Percentiles rank a stretch among this genome's conserved stretches.
phyloP scores from a whole-genome alignment of 108 stramenopile genomes.

The Pseudonitzschia delicatissima region DNA sequence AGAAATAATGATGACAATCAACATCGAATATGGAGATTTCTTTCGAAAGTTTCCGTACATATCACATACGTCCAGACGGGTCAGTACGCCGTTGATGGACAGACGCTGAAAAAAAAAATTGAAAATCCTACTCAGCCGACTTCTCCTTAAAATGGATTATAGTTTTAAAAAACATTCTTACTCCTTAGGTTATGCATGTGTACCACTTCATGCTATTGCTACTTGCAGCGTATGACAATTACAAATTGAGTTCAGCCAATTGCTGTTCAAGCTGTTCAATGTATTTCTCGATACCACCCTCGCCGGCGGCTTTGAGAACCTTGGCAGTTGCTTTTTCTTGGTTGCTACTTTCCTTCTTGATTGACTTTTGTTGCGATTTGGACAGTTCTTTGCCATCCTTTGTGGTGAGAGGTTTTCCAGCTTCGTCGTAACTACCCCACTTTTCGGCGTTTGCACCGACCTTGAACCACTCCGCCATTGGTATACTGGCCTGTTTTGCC shows the following conservation, averaged over 20 bases:
- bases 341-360: constrained; percentile 32
- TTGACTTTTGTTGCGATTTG: constrained; percentile 40
- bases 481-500: constrained; percentile 20
- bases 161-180: too few relatives aligned
- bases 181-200: too few relatives aligned
- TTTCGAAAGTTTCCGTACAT: background rate
- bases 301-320: constrained; percentile 34
- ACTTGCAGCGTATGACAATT: too few relatives aligned
- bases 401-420: constrained; percentile 34
- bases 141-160: too few relatives aligned
- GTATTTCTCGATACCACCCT: constrained; percentile 46
- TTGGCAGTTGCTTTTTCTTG: constrained; percentile 35
- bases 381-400: constrained; percentile 30
- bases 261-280: constrained; percentile 41
- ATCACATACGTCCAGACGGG: too few relatives aligned
- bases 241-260: constrained; percentile 26
- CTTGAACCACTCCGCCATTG: constrained; percentile 33
- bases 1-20: background rate
- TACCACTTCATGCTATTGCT: too few relatives aligned
- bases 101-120: too few relatives aligned
- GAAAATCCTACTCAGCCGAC: too few relatives aligned
- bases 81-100: too few relatives aligned
- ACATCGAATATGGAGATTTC: background rate
- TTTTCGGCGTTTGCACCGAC: constrained; percentile 31
- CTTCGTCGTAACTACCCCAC: constrained; percentile 35